Conservation (phyloP, 2,329 filamentous ascomycete species). For the Monosporascus sp. region DNA sequence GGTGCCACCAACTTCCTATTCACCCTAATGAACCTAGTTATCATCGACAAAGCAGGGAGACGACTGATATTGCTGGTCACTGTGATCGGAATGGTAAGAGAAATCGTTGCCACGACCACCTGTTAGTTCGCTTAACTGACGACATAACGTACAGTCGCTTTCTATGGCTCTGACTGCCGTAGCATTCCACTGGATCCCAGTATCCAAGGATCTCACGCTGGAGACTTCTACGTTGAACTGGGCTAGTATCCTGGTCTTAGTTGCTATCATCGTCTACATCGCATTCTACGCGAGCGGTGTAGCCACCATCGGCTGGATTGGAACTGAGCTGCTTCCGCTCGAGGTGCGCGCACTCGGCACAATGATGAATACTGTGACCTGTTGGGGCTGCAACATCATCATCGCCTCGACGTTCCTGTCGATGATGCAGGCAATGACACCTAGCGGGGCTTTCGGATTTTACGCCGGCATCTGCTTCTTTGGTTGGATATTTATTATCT, state of each 20-base stretch:
- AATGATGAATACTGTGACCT: conserved; percentile 37
- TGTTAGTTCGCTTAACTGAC: not conserved
- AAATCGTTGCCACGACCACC: not conserved
- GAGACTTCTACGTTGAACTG: conserved; percentile 25
- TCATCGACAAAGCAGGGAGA: conserved; percentile 37
- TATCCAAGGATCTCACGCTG: conserved; percentile 32
- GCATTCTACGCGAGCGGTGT: conserved; percentile 38
- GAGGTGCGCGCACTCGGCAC: conserved; percentile 39
- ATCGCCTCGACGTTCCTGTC: conserved; percentile 40
- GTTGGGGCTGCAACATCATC: conserved; percentile 39
- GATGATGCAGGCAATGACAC: conserved; percentile 39
- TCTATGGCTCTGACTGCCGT: conserved; percentile 34
- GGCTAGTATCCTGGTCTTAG: conserved; percentile 31
- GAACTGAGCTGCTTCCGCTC: conserved; percentile 37
- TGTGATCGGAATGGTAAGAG: conserved; percentile 33
- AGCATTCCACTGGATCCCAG: conserved; percentile 38
- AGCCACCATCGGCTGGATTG: conserved; percentile 38
- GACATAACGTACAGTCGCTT: conserved; percentile 4
- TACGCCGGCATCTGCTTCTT: conserved; percentile 41
- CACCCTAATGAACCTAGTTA: conserved; percentile 36
- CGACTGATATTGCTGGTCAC: conserved; percentile 34
- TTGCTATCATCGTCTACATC: conserved; percentile 35
- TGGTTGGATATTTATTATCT: conserved; percentile 38
- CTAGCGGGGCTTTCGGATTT: conserved; percentile 42
- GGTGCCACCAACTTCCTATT: conserved; percentile 39